Base-by-base conservation (phyloP, 140 eudicot genomes). In the Anethum foeniculum region DNA sequence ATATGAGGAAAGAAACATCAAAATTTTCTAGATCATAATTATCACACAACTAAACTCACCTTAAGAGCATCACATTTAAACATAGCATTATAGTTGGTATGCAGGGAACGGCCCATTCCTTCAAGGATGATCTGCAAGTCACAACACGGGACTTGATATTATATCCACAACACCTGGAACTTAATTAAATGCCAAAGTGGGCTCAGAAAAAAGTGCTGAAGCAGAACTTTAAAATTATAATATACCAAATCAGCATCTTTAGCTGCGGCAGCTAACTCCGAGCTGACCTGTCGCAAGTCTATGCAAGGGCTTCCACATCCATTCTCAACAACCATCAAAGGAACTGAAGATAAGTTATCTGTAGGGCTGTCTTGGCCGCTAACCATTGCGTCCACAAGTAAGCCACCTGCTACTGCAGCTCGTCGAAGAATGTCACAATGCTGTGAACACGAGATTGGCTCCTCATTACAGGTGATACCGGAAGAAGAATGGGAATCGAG, bases 261-360 rank as follows among this genome's bases (percentile, higher is more conserved):
- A 47, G 99, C 99, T 2, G 90, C 96, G 75, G 99, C 97, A n/a
- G 99, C 99, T 13, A 95, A 83, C 86, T 92, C 97, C 10, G 95
- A 92, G 92, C 99, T 95, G 80, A 95, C 97, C 87, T 95, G 99
- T 77, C 97, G 82, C 85, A 95, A 87, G 89, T 95, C 97, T 71
- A 95, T 92, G 88, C 99, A 95, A 15, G 99, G 99, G 76, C 99
- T 91, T 43, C 99, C 97, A 74, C 97, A 92, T 32, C 99, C 99
- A 75, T 95, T 95, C 86, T 91, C 99, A 69, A 93, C 97, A 28
- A 93, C 99, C 99, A 92, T 95, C 38, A 95, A 85, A 7, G 99
- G 93, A 71, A 91, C 97, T 6, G 91, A 87, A 32, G 87, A 82
- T 30, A 89, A 82, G 51, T 80, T 85, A 52, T 88, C 81, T 48